phyloP scores from a whole-genome alignment of 768 basidiomycete species.

The Termitomyces eurrhizus region DNA sequence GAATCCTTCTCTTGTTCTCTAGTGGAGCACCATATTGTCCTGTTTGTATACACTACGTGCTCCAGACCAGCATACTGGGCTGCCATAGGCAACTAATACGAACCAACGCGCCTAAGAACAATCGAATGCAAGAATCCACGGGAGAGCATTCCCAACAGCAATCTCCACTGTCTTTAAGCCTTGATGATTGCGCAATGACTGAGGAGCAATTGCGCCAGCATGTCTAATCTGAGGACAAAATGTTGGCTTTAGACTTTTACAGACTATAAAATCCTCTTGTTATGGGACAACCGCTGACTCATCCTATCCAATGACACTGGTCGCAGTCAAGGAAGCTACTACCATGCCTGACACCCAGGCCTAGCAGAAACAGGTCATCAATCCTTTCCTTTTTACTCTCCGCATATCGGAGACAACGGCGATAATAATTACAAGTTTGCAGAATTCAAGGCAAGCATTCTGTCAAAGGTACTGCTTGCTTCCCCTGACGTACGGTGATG shows the following conservation, averaged over 20 bases:
- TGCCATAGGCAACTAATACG: neutral
- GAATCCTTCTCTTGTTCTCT: too few relatives aligned
- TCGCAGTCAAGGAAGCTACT: constrained; percentile 14
- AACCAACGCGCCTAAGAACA: too few relatives aligned
- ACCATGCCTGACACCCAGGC: constrained; percentile 1
- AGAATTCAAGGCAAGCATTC: constrained; percentile 31
- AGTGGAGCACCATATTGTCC: neutral
- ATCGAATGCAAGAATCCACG: neutral
- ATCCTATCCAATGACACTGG: constrained; percentile 17
- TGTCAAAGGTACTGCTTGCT: neutral
- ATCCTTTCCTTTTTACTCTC: constrained; percentile 74
- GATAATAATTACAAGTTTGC: constrained; percentile 51
- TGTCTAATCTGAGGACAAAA: neutral
- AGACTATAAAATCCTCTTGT: neutral
- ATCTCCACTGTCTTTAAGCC: neutral
- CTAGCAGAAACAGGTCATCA: constrained; percentile 31
- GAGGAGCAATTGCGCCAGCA: neutral
- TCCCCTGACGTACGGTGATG: neutral
- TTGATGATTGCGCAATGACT: constrained; percentile 3
- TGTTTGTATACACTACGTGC: neutral
- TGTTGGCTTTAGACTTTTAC: neutral
- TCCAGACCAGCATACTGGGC: too few relatives aligned
- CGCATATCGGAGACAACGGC: constrained; percentile 45
- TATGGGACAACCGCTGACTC: neutral
- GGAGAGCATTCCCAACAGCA: neutral